phyloP scores from a whole-genome alignment of 1,284 basidiomycete species.

The Hymenochaete sp. region DNA sequence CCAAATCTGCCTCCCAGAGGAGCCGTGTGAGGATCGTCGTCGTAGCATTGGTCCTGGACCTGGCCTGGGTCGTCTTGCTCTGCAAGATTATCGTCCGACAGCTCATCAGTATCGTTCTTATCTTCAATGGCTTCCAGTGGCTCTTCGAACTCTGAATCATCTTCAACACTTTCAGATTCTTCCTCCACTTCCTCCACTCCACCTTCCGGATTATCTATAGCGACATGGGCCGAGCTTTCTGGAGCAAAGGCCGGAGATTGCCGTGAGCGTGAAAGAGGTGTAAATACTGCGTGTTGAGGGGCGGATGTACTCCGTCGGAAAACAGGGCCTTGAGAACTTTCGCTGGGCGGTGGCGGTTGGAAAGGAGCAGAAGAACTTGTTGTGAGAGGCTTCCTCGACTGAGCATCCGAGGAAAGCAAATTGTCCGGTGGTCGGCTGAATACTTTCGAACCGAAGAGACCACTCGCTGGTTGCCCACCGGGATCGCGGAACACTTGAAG shows the following conservation, averaged over 20 bases:
- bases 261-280: slow-evolving; percentile 11
- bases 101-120: slow-evolving; percentile 19
- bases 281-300: slow-evolving; percentile 4
- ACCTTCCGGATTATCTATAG: too few species aligned
- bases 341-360: neutral
- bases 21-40: slow-evolving; percentile 37
- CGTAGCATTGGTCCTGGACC: slow-evolving; percentile 29
- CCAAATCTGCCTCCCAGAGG: slow-evolving; percentile 69
- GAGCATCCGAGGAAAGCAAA: neutral
- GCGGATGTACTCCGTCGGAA: slow-evolving; percentile 13
- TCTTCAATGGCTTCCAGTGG: slow-evolving; percentile 18
- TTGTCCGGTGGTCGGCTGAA: slow-evolving; percentile 49
- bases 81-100: slow-evolving; percentile 3
- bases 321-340: slow-evolving; percentile 11
- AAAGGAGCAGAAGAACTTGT: slow-evolving; percentile 29
- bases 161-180: slow-evolving; percentile 2
- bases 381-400: slow-evolving; percentile 15
- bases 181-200: too few species aligned
- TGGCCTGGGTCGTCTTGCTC: slow-evolving; percentile 12
- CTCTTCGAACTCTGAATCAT: too few species aligned
- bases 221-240: neutral
- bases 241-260: slow-evolving; percentile 6
- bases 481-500: slow-evolving; percentile 44
- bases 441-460: slow-evolving; percentile 32
- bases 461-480: neutral